These are phyloP conservation scores for Solanum sitiens DNA, from an alignment of 257 asterid genomes.

Conservation along the genomic window DNA sequence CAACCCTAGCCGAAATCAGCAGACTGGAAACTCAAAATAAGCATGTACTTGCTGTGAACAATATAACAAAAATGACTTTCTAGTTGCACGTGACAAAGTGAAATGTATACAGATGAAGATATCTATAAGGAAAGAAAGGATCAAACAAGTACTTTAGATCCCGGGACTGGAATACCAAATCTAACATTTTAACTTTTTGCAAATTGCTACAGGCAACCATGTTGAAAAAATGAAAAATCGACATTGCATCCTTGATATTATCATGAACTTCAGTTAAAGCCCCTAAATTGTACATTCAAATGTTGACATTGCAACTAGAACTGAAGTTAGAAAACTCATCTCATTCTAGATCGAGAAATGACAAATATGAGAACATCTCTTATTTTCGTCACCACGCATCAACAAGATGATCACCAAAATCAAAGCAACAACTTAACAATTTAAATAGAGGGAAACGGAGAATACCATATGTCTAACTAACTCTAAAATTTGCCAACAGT, in stretches of 20 bases:
- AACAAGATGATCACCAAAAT: neutral
- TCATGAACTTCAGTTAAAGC: neutral
- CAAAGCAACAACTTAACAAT: neutral
- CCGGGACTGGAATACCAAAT: neutral
- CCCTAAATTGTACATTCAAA: neutral
- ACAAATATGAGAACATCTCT: neutral
- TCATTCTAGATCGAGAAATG: neutral
- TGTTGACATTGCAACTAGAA: neutral
- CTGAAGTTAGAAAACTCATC: neutral
- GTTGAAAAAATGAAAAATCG: neutral
- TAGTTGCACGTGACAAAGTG: neutral
- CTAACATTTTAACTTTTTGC: neutral
- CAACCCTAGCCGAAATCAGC: slow-evolving; percentile 10
- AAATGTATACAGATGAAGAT: neutral
- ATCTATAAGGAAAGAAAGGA: neutral
- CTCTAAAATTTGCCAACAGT: neutral
- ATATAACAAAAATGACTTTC: neutral
- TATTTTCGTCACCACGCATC: neutral
- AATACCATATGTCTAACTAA: neutral
- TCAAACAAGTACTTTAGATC: neutral
- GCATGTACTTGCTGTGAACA: neutral
- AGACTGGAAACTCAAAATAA: neutral
- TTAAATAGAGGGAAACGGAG: neutral
- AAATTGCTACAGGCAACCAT: neutral
- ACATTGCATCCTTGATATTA: neutral